phyloP scores from a whole-genome alignment of 148 eudicot species.

The Pouteria glomerata region DNA sequence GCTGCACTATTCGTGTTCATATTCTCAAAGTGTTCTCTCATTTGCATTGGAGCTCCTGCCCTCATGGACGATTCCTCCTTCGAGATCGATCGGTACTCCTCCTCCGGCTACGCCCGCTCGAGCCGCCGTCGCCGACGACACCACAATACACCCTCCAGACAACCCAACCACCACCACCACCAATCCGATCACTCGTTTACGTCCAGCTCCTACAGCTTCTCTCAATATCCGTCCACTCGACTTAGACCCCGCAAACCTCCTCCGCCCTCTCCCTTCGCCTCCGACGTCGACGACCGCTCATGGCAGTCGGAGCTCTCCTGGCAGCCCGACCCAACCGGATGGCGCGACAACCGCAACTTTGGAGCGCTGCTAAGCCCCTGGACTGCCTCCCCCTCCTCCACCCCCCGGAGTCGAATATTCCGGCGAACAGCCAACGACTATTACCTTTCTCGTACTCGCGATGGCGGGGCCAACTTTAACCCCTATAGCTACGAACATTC shows the following conservation, averaged over 20 bases:
- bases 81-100: slow-evolving; percentile 4
- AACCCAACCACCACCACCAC: slow-evolving; percentile 6
- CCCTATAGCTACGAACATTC: slow-evolving; percentile 12
- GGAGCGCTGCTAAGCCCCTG: slow-evolving; percentile 30
- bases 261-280: too few relatives aligned
- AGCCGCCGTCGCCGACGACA: too few relatives aligned
- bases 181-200: slow-evolving; percentile 12
- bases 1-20: too few relatives aligned
- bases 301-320: slow-evolving; percentile 45
- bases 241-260: slow-evolving; percentile 7
- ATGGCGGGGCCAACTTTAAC: too few relatives aligned
- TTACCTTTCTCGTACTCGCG: slow-evolving; percentile 18
- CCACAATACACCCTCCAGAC: too few relatives aligned
- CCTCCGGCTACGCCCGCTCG: background rate
- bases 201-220: slow-evolving; percentile 20
- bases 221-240: slow-evolving; percentile 12
- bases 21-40: too few relatives aligned
- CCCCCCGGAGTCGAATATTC: slow-evolving; percentile 11
- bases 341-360: slow-evolving; percentile 23
- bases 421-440: slow-evolving; percentile 35
- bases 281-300: slow-evolving; percentile 26
- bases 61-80: slow-evolving; percentile 9
- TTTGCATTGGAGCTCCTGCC: too few relatives aligned
- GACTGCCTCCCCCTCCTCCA: slow-evolving; percentile 10
- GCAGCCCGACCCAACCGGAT: slow-evolving; percentile 31